A percentile compares a stretch with the other conserved stretches of the same genome.
Evolutionary conservation across 352 stramenopile species (phyloP).

Genomic region (Pythium chondricola): DNA sequence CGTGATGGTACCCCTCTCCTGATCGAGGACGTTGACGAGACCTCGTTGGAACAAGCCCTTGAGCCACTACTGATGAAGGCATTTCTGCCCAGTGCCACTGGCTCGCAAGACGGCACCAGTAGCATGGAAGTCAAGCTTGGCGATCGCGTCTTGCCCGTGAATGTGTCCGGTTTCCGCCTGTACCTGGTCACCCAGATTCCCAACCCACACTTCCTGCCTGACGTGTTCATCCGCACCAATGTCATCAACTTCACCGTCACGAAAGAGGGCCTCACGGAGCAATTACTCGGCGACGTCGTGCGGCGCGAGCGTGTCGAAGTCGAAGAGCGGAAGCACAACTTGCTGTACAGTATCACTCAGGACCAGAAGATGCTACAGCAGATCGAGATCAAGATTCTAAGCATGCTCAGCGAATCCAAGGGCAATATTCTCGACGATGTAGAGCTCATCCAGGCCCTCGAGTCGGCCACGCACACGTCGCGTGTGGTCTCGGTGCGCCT

Average conservation of each 20-base stretch:
- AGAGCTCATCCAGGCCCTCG: conserved; percentile 61
- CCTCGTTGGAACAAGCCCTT: conserved; percentile 38
- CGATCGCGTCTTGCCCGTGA: conserved; percentile 60
- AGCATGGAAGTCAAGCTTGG: conserved; percentile 50
- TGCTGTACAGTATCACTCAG: conserved; percentile 85
- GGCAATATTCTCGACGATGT: conserved; percentile 91
- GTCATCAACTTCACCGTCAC: conserved; percentile 94
- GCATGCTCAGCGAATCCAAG: conserved; percentile 76
- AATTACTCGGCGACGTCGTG: conserved; percentile 88
- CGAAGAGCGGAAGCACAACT: conserved; percentile 74
- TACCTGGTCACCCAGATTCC: conserved; percentile 91
- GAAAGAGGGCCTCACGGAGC: conserved; percentile 82
- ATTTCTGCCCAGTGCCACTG: conserved; percentile 2
- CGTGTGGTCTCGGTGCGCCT: conserved; percentile 47
- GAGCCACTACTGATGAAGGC: conserved; percentile 43
- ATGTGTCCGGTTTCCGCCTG: conserved; percentile 74
- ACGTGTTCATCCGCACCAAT: conserved; percentile 90
- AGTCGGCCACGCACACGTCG: conserved; percentile 63
- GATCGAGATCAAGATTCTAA: conserved; percentile 89
- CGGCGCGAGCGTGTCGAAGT: conserved; percentile 80
- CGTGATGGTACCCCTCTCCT: conserved; percentile 36
- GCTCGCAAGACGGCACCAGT: not conserved
- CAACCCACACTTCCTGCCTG: conserved; percentile 87
- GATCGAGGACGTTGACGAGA: conserved; percentile 50
- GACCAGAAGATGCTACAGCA: conserved; percentile 88